These are phyloP conservation scores for Acanthamoeba sp. DNA, from an alignment of 208 protist species.

Conservation along the genomic window DNA sequence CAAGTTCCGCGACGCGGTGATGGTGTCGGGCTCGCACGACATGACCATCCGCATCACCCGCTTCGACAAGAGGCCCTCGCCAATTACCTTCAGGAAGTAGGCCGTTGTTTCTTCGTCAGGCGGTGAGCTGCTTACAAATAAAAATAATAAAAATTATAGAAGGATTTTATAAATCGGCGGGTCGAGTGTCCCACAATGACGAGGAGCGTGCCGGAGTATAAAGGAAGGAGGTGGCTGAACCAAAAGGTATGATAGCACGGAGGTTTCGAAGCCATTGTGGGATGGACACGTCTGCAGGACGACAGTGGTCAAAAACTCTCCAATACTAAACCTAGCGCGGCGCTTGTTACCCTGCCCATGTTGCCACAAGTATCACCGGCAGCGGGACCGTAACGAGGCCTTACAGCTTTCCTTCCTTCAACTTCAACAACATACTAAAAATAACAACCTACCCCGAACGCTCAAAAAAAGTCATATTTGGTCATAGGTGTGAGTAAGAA, in stretches of 20 bases:
- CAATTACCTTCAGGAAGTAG: background rate
- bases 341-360: background rate
- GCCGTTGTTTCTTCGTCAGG: too few species aligned
- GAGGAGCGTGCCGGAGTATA: background rate
- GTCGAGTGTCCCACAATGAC: background rate
- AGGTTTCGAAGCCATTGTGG: conserved; percentile 45
- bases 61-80: conserved; percentile 11
- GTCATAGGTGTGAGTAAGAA: too few species aligned
- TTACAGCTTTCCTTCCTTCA: too few species aligned
- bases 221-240: background rate
- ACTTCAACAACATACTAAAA: too few species aligned
- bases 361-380: too few species aligned
- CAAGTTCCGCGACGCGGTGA: background rate
- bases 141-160: too few species aligned
- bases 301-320: conserved; percentile 44
- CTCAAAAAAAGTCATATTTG: too few species aligned
- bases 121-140: too few species aligned
- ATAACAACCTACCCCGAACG: too few species aligned
- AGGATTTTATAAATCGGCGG: too few species aligned
- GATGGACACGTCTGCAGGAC: conserved; percentile 15
- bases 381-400: too few species aligned
- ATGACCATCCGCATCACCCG: conserved; percentile 41
- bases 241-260: background rate
- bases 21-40: conserved; percentile 68
- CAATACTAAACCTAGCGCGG: background rate